phyloP scores from a whole-genome alignment of 2,329 filamentous ascomycete species.

The Aspergillus japonicus region DNA sequence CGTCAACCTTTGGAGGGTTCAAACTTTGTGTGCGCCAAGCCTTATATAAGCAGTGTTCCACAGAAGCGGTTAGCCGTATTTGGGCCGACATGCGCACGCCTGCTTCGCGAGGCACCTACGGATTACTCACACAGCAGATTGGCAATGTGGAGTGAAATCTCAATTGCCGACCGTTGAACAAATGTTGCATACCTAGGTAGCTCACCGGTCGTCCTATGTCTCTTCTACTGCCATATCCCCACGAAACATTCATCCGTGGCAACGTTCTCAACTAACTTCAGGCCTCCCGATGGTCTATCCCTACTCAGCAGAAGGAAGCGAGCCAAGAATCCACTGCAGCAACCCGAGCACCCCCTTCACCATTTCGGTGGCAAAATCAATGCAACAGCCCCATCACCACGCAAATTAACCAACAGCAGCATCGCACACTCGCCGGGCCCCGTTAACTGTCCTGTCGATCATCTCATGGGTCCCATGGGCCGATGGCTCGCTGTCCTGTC shows the following conservation, averaged over 20 bases:
- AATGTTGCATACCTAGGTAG: too few species aligned
- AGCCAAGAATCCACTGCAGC: background rate
- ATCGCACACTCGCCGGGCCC: background rate
- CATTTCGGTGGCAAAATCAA: background rate
- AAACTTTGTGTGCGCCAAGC: background rate
- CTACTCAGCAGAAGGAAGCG: background rate
- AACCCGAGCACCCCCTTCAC: background rate
- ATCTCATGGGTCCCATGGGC: constrained; percentile 53
- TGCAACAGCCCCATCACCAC: background rate
- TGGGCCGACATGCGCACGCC: background rate
- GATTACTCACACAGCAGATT: too few species aligned
- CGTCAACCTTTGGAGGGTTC: background rate
- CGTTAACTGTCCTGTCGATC: background rate
- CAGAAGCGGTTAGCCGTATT: background rate
- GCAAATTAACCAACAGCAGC: background rate
- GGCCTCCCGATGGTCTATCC: background rate
- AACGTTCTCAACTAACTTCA: background rate
- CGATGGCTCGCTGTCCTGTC: constrained; percentile 52
- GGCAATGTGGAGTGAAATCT: too few species aligned
- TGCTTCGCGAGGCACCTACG: too few species aligned
- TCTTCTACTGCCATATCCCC: too few species aligned
- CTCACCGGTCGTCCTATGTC: rapidly evolving
- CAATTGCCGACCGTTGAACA: too few species aligned
- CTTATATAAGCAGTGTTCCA: background rate
- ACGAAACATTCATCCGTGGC: background rate